Conservation (phyloP, 306 rosid species). For the Albizia julibrissin region DNA sequence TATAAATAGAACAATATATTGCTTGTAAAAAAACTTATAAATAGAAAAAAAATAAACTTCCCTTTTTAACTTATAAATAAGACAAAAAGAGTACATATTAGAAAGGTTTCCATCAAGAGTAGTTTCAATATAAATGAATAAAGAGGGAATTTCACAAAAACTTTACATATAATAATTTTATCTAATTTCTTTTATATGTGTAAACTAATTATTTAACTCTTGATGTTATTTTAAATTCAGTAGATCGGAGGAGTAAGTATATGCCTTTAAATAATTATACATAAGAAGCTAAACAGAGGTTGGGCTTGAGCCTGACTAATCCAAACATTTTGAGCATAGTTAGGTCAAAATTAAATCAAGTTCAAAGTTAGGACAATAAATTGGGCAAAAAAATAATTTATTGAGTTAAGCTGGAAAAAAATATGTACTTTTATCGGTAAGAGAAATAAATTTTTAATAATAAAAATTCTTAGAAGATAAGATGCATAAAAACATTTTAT, state of each 20-base stretch:
- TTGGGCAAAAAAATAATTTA: background rate
- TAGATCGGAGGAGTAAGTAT: background rate
- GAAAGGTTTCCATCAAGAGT: too few species aligned
- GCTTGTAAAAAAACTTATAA: too few species aligned
- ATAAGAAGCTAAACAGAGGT: background rate
- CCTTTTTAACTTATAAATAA: too few species aligned
- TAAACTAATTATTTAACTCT: too few species aligned
- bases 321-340: background rate
- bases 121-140: too few species aligned
- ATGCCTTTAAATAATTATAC: background rate
- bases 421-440: background rate
- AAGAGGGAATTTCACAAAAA: too few species aligned
- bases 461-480: background rate
- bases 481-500: background rate
- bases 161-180: too few species aligned
- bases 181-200: too few species aligned
- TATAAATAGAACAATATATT: too few species aligned
- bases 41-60: too few species aligned
- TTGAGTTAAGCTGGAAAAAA: background rate
- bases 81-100: too few species aligned
- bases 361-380: background rate
- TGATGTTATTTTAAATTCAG: too few species aligned
- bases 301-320: background rate
- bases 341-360: background rate
- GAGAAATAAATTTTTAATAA: background rate